phyloP scores from a whole-genome alignment of 2,329 filamentous ascomycete genomes.

The Furcasterigmium furcatum region DNA sequence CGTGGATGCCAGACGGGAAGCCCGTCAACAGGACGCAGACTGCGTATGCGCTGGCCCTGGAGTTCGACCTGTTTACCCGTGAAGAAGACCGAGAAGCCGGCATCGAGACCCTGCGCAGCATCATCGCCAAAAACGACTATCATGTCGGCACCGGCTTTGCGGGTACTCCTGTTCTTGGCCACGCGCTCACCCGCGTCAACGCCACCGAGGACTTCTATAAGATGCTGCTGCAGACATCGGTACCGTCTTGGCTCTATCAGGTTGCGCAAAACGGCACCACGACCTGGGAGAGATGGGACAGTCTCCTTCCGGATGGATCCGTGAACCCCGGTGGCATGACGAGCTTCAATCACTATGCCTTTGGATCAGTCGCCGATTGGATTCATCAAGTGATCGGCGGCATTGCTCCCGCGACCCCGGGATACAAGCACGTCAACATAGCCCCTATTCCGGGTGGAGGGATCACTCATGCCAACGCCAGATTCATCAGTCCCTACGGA shows the following conservation, averaged over 20 bases:
- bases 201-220: constrained; percentile 33
- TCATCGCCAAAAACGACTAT: constrained; percentile 28
- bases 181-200: constrained; percentile 23
- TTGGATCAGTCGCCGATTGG: constrained; percentile 45
- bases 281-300: constrained; percentile 50
- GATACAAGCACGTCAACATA: too few species aligned
- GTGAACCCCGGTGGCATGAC: constrained; percentile 45
- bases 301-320: constrained; percentile 35
- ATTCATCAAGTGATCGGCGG: constrained; percentile 40
- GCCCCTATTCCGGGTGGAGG: too few species aligned
- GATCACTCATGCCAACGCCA: too few species aligned
- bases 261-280: constrained; percentile 43
- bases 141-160: constrained; percentile 39
- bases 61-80: constrained; percentile 31
- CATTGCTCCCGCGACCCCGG: constrained; percentile 31
- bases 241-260: constrained; percentile 46
- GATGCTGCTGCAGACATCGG: constrained; percentile 42
- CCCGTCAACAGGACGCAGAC: constrained; percentile 36
- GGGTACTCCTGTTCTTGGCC: constrained; percentile 34
- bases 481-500: too few species aligned
- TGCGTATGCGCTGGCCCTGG: constrained; percentile 30
- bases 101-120: constrained; percentile 22
- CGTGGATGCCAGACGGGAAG: constrained; percentile 27
- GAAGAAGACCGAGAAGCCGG: constrained; percentile 10
- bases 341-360: constrained; percentile 47